Conservation (phyloP, 768 basidiomycete genomes). For the Inosperma sp. region DNA sequence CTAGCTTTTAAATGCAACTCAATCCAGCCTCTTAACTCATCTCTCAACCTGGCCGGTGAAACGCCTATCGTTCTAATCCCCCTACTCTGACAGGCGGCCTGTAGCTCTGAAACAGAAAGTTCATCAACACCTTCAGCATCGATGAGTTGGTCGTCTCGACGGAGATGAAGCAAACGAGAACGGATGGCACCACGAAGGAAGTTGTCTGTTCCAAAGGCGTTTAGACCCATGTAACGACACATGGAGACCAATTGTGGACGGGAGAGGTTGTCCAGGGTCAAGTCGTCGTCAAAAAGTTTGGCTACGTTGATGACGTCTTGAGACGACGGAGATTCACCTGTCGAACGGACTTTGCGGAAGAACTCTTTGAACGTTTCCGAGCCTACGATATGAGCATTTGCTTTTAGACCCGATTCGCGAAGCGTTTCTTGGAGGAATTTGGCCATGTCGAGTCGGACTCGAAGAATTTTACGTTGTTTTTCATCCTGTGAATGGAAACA, state of each 20-base stretch:
- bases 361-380: slow-evolving; percentile 98
- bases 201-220: slow-evolving; percentile 98
- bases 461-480: slow-evolving; percentile 92
- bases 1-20: slow-evolving; percentile 83
- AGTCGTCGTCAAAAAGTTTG: slow-evolving; percentile 94
- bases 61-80: slow-evolving; percentile 87
- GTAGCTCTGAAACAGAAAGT: slow-evolving; percentile 86
- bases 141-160: slow-evolving; percentile 92
- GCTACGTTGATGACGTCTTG: slow-evolving; percentile 91
- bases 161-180: slow-evolving; percentile 71
- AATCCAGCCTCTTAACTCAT: slow-evolving; percentile 92
- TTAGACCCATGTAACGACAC: slow-evolving; percentile 96
- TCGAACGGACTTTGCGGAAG: slow-evolving; percentile 96
- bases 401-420: slow-evolving; percentile 88
- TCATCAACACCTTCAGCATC: slow-evolving; percentile 84
- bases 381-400: slow-evolving; percentile 88
- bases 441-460: slow-evolving; percentile 96
- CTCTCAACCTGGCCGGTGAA: slow-evolving; percentile 82
- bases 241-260: slow-evolving; percentile 97
- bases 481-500: slow-evolving; percentile 65
- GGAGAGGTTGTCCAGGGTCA: slow-evolving; percentile 96
- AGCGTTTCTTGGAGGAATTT: slow-evolving; percentile 98
- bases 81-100: slow-evolving; percentile 88
- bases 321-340: slow-evolving; percentile 88
- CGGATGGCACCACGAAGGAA: slow-evolving; percentile 92